These are phyloP conservation scores for Amaranthus tricolor DNA, from an alignment of 179 eudicot genomes.

Conservation along the genomic window DNA sequence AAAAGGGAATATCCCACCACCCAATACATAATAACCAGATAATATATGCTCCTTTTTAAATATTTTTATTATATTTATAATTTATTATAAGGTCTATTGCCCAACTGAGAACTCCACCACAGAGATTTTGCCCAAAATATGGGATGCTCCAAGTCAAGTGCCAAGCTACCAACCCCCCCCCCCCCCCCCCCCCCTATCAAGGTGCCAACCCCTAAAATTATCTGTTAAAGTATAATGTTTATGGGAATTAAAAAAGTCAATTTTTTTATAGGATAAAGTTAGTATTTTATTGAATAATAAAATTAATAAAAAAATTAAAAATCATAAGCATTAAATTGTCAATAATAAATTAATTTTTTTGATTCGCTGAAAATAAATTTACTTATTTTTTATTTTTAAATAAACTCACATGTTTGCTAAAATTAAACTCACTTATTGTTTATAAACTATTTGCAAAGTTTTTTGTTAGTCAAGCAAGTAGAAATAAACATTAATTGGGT, in stretches of 20 bases:
- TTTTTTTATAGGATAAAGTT: background rate
- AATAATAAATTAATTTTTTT: no score
- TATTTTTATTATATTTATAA: background rate
- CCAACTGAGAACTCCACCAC: slow-evolving; percentile 24
- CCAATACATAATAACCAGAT: background rate
- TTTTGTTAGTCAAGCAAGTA: no score
- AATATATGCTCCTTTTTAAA: background rate
- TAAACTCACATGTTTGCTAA: no score
- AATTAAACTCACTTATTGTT: no score
- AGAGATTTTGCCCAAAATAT: slow-evolving; percentile 4
- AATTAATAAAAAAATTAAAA: background rate
- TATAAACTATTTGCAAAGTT: no score
- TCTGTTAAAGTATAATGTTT: slow-evolving; percentile 1
- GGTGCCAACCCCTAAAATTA: slow-evolving; percentile 8
- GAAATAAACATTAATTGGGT: no score
- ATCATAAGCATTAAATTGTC: no score
- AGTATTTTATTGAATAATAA: background rate
- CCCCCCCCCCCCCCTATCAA: slow-evolving; percentile 5
- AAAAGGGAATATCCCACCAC: slow-evolving; percentile 17
- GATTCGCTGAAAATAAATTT: no score
- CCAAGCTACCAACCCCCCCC: background rate
- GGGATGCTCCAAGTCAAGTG: slow-evolving; percentile 5
- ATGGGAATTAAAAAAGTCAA: background rate
- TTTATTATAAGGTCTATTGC: background rate
- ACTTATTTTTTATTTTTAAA: no score